Percentiles rank a stretch among this genome's conserved stretches.
Conservation (phyloP, 2,329 filamentous ascomycete genomes). For the Thielaviopsis ethacetica region DNA sequence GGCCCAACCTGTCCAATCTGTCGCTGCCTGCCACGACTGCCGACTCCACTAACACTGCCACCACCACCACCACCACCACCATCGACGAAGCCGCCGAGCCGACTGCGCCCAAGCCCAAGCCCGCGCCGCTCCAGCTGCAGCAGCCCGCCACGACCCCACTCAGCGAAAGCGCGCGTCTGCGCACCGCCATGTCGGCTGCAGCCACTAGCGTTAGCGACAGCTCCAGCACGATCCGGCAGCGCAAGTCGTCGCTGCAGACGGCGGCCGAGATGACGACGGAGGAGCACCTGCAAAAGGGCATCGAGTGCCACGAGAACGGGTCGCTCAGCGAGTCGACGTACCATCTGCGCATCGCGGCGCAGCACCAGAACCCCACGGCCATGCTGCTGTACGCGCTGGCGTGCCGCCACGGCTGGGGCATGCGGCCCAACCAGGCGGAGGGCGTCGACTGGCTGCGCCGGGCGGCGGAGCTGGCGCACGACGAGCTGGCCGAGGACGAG, state of each 20-base stretch:
- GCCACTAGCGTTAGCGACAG: constrained; percentile 32
- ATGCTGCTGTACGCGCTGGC: constrained; percentile 95
- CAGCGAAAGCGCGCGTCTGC: constrained; percentile 23
- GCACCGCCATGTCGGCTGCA: constrained; percentile 28
- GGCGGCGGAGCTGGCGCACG: constrained; percentile 67
- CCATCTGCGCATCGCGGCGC: constrained; percentile 77
- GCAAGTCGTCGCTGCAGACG: constrained; percentile 32
- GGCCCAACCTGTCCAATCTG: constrained; percentile 24
- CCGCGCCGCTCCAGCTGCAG: constrained; percentile 16
- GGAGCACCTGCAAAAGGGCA: constrained; percentile 78
- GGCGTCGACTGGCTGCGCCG: constrained; percentile 85
- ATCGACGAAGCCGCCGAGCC: constrained; percentile 30
- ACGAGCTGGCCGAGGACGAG: constrained; percentile 73
- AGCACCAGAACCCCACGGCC: constrained; percentile 70
- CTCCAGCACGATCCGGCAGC: constrained; percentile 32
- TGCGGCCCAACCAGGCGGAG: constrained; percentile 80
- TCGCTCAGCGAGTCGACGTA: constrained; percentile 89
- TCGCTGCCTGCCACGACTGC: constrained; percentile 30
- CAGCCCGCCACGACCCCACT: constrained; percentile 16
- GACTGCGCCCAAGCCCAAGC: constrained; percentile 18
- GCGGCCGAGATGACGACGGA: constrained; percentile 62
- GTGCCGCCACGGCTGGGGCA: constrained; percentile 93
- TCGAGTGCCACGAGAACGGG: constrained; percentile 76
- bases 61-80: constrained; percentile 24
- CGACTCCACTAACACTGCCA: constrained; percentile 32